Evolutionary conservation across 129 eudicot species (phyloP).

Genomic region (Chrysanthemum lavandulifolium): DNA sequence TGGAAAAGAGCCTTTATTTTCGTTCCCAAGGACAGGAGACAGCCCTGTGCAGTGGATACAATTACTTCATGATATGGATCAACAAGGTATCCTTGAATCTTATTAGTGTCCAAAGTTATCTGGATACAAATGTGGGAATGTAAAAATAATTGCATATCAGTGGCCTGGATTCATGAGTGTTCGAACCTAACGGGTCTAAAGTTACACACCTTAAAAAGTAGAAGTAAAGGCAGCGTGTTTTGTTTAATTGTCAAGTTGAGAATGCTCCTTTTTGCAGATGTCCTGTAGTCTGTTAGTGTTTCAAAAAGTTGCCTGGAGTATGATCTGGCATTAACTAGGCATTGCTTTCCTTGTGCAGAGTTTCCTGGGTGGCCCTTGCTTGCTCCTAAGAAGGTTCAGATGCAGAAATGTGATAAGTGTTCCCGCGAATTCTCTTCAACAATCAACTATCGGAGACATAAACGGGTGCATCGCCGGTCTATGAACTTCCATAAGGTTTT

Average conservation of each 20-base stretch:
- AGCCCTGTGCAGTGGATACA: slow-evolving; percentile 69
- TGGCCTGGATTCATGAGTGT: neutral
- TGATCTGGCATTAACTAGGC: too few relatives aligned
- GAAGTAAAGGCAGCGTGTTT: neutral
- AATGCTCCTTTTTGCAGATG: neutral
- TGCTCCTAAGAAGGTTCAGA: slow-evolving; percentile 64
- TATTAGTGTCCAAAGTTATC: neutral
- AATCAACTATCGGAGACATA: slow-evolving; percentile 64
- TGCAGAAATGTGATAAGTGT: slow-evolving; percentile 87
- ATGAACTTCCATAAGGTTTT: slow-evolving; percentile 67
- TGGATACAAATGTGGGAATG: neutral
- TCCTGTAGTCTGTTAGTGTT: too few relatives aligned
- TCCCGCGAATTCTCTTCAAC: slow-evolving; percentile 70
- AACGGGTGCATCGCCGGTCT: slow-evolving; percentile 70
- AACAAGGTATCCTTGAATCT: slow-evolving; percentile 57
- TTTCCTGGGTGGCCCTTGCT: slow-evolving; percentile 75
- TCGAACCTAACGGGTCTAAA: neutral
- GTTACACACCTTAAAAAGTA: neutral
- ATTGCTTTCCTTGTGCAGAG: slow-evolving; percentile 28
- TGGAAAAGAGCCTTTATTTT: slow-evolving; percentile 65
- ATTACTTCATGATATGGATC: slow-evolving; percentile 64
- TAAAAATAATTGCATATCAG: neutral
- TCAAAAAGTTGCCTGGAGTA: too few relatives aligned
- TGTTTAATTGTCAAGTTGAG: neutral
- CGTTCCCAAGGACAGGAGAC: slow-evolving; percentile 59